A percentile compares a stretch with the other conserved stretches of the same genome.
These are phyloP conservation scores for Mortierella sp. DNA, from an alignment of 371 early-diverging fungal genomes.

Conservation along the genomic window DNA sequence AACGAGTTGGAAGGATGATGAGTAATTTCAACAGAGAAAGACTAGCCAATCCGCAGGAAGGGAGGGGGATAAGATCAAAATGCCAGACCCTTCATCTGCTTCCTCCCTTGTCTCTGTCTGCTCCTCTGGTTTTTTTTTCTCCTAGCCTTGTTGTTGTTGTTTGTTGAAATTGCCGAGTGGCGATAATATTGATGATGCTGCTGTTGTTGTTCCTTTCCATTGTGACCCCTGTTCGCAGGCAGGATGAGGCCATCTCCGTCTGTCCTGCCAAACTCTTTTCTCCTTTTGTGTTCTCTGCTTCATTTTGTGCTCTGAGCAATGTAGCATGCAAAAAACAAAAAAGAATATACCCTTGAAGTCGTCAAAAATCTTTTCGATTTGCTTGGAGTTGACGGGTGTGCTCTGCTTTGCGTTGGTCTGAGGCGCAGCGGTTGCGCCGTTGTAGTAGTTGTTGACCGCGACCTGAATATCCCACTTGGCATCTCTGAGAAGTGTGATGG, in stretches of 20 bases:
- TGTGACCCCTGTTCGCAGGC: neutral
- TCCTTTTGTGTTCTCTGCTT: neutral
- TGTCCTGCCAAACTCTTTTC: neutral
- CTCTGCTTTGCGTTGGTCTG: constrained; percentile 12
- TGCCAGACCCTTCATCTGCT: neutral
- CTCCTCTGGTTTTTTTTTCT: neutral
- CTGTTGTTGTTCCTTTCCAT: neutral
- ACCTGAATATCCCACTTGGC: constrained; percentile 75
- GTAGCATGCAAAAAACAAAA: neutral
- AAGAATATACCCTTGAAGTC: constrained; percentile 72
- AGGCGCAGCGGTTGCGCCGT: constrained; percentile 39
- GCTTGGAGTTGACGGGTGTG: constrained; percentile 29
- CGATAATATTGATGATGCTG: neutral
- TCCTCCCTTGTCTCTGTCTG: neutral
- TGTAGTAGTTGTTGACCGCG: constrained; percentile 76
- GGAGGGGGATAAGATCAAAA: neutral
- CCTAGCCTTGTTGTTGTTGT: neutral
- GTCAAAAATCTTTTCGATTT: constrained; percentile 70
- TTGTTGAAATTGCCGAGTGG: neutral
- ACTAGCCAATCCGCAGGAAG: constrained; percentile 1
- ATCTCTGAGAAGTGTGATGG: constrained; percentile 65
- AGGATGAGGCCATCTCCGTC: neutral
- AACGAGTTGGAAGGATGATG: neutral
- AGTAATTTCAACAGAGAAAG: constrained; percentile 3
- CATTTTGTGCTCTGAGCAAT: neutral